phyloP scores from a whole-genome alignment of 805 yeast genomes.

The Metschnikowia gruessii region DNA sequence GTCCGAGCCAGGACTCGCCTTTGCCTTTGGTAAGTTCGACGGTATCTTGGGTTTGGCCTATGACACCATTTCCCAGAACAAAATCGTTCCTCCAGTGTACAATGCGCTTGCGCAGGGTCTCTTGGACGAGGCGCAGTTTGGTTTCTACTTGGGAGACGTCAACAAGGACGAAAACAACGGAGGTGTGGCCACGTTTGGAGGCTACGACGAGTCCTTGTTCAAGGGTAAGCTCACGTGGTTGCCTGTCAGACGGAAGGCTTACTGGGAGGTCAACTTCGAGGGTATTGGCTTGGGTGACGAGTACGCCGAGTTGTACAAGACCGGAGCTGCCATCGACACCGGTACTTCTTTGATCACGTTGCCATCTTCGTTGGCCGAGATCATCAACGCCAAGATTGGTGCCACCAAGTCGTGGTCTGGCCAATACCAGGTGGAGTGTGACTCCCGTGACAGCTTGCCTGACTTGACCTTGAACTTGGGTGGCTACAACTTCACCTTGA shows the following conservation, averaged over 20 bases:
- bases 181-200: slow-evolving; percentile 95
- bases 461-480: slow-evolving; percentile 87
- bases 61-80: slow-evolving; percentile 84
- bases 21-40: slow-evolving; percentile 98
- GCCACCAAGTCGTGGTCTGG: slow-evolving; percentile 98
- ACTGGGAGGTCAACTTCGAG: slow-evolving; percentile 97
- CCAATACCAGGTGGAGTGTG: slow-evolving; percentile 93
- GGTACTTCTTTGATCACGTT: slow-evolving; percentile 95
- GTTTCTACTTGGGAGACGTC: slow-evolving; percentile 85
- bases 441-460: slow-evolving; percentile 75
- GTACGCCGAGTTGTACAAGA: slow-evolving; percentile 72
- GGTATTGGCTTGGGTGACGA: slow-evolving; percentile 91
- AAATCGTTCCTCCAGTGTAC: slow-evolving; percentile 90
- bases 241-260: slow-evolving; percentile 98
- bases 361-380: slow-evolving; percentile 95
- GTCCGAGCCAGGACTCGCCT: slow-evolving; percentile 94
- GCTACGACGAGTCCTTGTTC: slow-evolving; percentile 73
- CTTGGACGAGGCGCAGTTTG: slow-evolving; percentile 80
- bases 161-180: slow-evolving; percentile 65
- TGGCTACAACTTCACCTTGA: slow-evolving; percentile 87
- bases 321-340: slow-evolving; percentile 98
- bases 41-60: slow-evolving; percentile 96
- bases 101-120: slow-evolving; percentile 80
- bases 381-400: slow-evolving; percentile 92
- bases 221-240: slow-evolving; percentile 88